A percentile compares a stretch with the other conserved stretches of the same genome.
Conservation (phyloP, 257 asterid species). For the Fraxinus americana region DNA sequence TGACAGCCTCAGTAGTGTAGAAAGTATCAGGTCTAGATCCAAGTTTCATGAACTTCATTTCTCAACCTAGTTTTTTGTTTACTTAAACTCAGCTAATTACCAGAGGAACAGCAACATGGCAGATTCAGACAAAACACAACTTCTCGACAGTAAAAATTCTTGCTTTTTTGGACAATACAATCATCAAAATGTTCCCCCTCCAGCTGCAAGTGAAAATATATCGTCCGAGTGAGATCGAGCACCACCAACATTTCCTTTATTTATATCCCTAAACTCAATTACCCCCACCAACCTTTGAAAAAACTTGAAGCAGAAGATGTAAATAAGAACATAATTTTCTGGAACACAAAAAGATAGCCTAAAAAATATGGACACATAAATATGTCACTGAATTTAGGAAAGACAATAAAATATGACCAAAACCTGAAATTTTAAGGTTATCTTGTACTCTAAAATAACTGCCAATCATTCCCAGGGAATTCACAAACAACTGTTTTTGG, state of each 20-base stretch:
- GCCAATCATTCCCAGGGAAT: neutral
- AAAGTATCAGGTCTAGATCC: slow-evolving; percentile 88
- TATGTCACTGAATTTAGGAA: neutral
- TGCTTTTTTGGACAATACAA: slow-evolving; percentile 30
- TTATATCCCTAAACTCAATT: slow-evolving; percentile 6
- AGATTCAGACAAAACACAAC: slow-evolving; percentile 39
- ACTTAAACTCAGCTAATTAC: slow-evolving; percentile 22
- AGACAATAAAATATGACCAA: neutral
- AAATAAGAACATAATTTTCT: neutral
- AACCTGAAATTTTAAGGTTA: neutral
- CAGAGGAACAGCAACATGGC: slow-evolving; percentile 32
- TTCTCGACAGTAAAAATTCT: slow-evolving; percentile 25
- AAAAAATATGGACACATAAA: neutral
- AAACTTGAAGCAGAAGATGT: slow-evolving; percentile 37
- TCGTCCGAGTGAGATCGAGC: slow-evolving; percentile 24
- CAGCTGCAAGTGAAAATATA: slow-evolving; percentile 37
- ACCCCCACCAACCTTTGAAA: slow-evolving; percentile 26
- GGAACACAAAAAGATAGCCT: neutral
- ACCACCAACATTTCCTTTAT: slow-evolving; percentile 1
- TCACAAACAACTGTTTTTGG: slow-evolving; percentile 1
- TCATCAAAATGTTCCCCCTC: slow-evolving; percentile 29
- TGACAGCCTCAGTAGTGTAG: slow-evolving; percentile 67
- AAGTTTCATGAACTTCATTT: slow-evolving; percentile 93
- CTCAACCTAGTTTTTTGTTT: slow-evolving; percentile 19
- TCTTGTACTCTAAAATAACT: neutral